Base-by-base conservation (phyloP, 2,329 filamentous ascomycete genomes). In the Akanthomyces lecanii region DNA sequence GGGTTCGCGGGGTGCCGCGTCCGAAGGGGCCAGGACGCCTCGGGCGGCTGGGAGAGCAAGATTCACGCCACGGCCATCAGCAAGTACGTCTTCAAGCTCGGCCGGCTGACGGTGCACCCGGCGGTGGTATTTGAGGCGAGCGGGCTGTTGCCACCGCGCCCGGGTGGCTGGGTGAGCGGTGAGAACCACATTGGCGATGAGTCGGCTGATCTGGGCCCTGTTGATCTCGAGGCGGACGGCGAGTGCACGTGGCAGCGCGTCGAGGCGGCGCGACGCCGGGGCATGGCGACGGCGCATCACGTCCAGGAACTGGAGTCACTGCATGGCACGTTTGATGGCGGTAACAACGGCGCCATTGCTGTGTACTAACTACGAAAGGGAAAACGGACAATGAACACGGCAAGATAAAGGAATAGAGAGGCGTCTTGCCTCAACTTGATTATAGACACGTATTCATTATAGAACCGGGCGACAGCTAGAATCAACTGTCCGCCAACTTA, bases 81-180 rank as follows among this genome's bases (percentile, higher is more conserved):
- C 77, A 93, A 92, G 78, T 94, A 94, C 73, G 90, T 94, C 47
- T 87, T 91, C 73, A 94, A 94, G 79, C 81, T 92, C 62, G 90
- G 89, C 1, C 82, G 94, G 28, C 81, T 95, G 70, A 98, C 94
- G 0, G 85, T 98, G 4, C 86, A 93, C 67, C 93, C 95, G 0
- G 89, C 92, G 68, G 81, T 90, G 53, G 81, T 94, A 8, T 80
- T 98, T 30, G 80, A 84, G 50, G 84, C 88, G 42, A 89, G 88
- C 56, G 86, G 87, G 1, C 79, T 97, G 72, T 78, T 98, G 57
- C 95, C 95, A 0, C 78, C 83, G 63, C 82, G 87, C 54, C 91
- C 92, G 0, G 86, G 83, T 12, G 88, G 87, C 25, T 88, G 86
- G 86, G 76, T 77, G 7, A 71, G 76, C 59, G 79, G 79, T 18